Evolutionary conservation across 2,329 filamentous ascomycete genomes (phyloP).

Genomic region (Ampelomyces quisqualis): DNA sequence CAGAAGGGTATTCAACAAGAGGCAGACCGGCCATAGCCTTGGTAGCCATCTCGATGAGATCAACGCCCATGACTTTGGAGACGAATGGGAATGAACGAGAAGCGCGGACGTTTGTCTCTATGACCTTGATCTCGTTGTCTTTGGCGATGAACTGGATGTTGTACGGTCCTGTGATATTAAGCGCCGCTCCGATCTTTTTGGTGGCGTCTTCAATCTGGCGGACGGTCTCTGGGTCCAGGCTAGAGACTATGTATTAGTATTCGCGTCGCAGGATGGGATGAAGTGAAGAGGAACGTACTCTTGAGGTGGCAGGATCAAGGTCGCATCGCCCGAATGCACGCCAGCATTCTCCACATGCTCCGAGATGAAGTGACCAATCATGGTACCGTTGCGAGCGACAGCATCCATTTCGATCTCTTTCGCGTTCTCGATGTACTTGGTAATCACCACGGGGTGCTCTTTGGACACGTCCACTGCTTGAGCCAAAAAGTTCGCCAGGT

Average conservation of each 20-base stretch:
- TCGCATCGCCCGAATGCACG: slow-evolving; percentile 97
- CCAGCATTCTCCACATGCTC: slow-evolving; percentile 99
- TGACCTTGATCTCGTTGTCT: slow-evolving; percentile 99
- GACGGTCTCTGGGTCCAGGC: slow-evolving; percentile 83
- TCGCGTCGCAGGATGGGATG: no score
- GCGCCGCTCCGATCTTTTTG: slow-evolving; percentile 86
- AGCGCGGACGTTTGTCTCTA: slow-evolving; percentile 96
- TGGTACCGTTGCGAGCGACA: slow-evolving; percentile 82
- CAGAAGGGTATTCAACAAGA: slow-evolving; percentile 77
- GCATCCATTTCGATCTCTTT: slow-evolving; percentile 99
- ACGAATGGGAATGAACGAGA: slow-evolving; percentile 97
- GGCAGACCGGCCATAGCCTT: slow-evolving; percentile 90
- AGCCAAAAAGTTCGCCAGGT: slow-evolving; percentile 81
- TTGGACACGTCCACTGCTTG: slow-evolving; percentile 92
- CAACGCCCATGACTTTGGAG: slow-evolving; percentile 96
- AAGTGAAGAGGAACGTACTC: no score
- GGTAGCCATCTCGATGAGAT: slow-evolving; percentile 97
- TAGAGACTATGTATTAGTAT: no score
- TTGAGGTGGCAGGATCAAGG: slow-evolving; percentile 89
- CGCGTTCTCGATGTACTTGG: slow-evolving; percentile 98
- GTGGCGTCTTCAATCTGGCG: slow-evolving; percentile 91
- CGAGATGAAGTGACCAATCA: slow-evolving; percentile 95
- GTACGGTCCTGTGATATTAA: slow-evolving; percentile 95
- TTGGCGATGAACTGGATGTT: slow-evolving; percentile 99
- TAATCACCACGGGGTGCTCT: slow-evolving; percentile 96